Percentiles rank a stretch among this genome's conserved stretches.
Conservation (phyloP, 2,329 filamentous ascomycete genomes). For the Achaetomium macrosporum region DNA sequence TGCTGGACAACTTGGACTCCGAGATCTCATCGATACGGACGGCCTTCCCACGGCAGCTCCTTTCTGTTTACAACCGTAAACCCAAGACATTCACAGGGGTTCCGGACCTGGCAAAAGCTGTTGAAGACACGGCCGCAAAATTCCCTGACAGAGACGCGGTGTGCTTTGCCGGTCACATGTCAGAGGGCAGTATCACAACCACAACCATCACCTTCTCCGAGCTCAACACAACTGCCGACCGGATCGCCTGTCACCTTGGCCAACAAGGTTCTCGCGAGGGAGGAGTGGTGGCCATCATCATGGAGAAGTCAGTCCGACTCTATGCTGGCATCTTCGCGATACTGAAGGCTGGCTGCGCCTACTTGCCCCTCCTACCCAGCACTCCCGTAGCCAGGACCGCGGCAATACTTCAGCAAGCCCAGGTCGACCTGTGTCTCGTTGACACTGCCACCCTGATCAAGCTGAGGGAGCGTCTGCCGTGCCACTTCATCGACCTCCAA, state of each 20-base stretch:
- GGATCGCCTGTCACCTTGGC: constrained; percentile 52
- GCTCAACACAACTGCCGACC: constrained; percentile 60
- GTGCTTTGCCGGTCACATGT: constrained; percentile 52
- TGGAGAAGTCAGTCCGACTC: constrained; percentile 69
- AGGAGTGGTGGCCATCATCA: constrained; percentile 63
- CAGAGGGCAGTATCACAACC: constrained; percentile 30
- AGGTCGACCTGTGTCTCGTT: constrained; percentile 41
- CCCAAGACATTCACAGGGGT: constrained; percentile 31
- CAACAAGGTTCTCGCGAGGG: constrained; percentile 42
- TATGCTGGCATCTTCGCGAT: constrained; percentile 71
- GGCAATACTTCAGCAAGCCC: constrained; percentile 57
- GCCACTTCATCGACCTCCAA: constrained; percentile 33
- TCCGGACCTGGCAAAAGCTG: constrained; percentile 43
- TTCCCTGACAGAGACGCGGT: constrained; percentile 56
- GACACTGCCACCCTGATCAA: constrained; percentile 28
- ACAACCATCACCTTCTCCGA: constrained; percentile 55
- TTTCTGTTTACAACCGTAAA: constrained; percentile 46
- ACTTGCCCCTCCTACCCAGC: constrained; percentile 72
- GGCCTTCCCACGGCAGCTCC: constrained; percentile 28
- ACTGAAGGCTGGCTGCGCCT: constrained; percentile 69
- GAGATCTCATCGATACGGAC: constrained; percentile 23
- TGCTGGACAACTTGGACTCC: constrained; percentile 26
- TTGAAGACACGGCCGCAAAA: constrained; percentile 47
- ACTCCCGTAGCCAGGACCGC: constrained; percentile 57
- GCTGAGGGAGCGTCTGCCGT: constrained; percentile 14